Conservation (phyloP, 495 filamentous ascomycete genomes). For the Sordaria brevicollis region DNA sequence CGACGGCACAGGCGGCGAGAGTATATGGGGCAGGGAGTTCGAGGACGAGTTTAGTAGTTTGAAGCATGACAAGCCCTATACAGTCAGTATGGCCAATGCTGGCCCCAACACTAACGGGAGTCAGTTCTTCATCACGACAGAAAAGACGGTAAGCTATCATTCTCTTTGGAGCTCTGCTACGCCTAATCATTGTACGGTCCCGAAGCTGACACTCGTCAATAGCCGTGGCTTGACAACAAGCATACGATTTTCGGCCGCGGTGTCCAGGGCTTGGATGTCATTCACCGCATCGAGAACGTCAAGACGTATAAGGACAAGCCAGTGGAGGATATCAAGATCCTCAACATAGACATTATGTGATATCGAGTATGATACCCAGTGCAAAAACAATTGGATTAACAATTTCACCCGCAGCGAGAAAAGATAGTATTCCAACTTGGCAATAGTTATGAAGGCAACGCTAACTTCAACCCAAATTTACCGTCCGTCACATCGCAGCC, state of each 20-base stretch:
- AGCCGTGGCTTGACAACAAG: slow-evolving; percentile 90
- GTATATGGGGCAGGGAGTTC: slow-evolving; percentile 94
- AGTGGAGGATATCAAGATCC: slow-evolving; percentile 92
- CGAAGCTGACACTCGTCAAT: slow-evolving; percentile 2
- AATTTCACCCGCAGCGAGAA: background rate
- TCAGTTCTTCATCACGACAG: slow-evolving; percentile 98
- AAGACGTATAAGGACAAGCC: slow-evolving; percentile 94
- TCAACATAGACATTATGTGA: slow-evolving; percentile 59
- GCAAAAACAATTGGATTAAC: no score
- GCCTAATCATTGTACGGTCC: background rate
- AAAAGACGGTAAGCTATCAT: slow-evolving; percentile 64
- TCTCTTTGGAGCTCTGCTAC: background rate
- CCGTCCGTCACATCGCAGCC: background rate
- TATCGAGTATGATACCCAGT: background rate
- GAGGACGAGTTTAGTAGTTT: slow-evolving; percentile 88
- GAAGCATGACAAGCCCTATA: slow-evolving; percentile 93
- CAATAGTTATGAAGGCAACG: background rate
- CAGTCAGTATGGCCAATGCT: slow-evolving; percentile 93
- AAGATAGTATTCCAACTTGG: background rate
- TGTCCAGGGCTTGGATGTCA: slow-evolving; percentile 83
- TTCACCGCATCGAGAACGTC: slow-evolving; percentile 90
- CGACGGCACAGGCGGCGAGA: slow-evolving; percentile 92
- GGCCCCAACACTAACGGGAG: slow-evolving; percentile 70
- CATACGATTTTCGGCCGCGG: slow-evolving; percentile 94
- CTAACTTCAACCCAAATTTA: background rate